Conservation (phyloP, 208 protist genomes). For the Strigomonas galati region DNA sequence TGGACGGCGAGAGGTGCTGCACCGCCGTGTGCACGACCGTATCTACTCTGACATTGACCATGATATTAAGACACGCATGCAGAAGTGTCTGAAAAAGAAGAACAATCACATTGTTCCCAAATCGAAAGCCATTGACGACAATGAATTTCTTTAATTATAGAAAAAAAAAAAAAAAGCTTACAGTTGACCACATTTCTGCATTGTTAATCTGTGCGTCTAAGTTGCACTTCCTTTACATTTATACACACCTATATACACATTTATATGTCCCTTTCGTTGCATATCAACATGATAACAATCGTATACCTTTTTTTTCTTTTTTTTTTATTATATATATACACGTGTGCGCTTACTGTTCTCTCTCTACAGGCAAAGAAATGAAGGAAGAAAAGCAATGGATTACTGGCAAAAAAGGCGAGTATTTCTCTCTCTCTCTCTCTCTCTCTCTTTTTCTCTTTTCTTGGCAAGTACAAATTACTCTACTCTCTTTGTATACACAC, state of each 20-base stretch:
- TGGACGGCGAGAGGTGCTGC: slow-evolving; percentile 1
- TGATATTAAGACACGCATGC: slow-evolving; percentile 28
- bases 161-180: slow-evolving; percentile 14
- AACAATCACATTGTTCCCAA: slow-evolving; percentile 31
- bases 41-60: slow-evolving; percentile 72
- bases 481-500: too few relatives aligned
- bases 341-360: not conserved
- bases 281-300: not conserved
- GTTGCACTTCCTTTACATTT: not conserved
- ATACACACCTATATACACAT: not conserved
- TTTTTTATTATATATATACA: slow-evolving; percentile 10
- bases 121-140: slow-evolving; percentile 12
- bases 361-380: not conserved
- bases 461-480: not conserved
- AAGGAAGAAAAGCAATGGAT: not conserved
- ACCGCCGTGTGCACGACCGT: slow-evolving; percentile 42
- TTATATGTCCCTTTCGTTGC: not conserved
- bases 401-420: not conserved
- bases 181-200: too few relatives aligned
- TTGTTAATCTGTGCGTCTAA: too few relatives aligned
- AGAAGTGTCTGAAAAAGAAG: slow-evolving; percentile 33
- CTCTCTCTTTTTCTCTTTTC: not conserved
- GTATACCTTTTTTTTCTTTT: not conserved
- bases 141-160: slow-evolving; percentile 13
- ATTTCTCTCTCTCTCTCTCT: not conserved